These are phyloP conservation scores for Evernia prunastri DNA, from an alignment of 495 filamentous ascomycete species.

Conservation along the genomic window DNA sequence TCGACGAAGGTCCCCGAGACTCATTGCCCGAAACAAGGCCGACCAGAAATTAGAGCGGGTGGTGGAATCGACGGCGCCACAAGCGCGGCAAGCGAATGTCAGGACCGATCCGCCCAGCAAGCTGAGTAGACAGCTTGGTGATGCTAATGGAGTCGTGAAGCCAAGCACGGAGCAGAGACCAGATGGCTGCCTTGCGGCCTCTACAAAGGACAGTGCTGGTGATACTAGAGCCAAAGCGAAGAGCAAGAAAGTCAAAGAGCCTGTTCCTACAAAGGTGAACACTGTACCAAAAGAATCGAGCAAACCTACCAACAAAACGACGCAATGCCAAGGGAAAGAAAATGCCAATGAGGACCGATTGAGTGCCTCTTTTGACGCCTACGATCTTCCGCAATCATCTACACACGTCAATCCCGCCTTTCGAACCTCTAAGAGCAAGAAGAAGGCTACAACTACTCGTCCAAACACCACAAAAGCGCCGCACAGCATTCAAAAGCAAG, in stretches of 20 bases:
- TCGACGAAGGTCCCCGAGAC: neutral
- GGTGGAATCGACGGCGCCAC: neutral
- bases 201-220: too few relatives aligned
- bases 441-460: neutral
- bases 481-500: neutral
- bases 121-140: conserved; percentile 6
- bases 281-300: neutral
- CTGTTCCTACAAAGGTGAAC: neutral
- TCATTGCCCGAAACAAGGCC: neutral
- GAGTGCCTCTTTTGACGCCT: neutral
- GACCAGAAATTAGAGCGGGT: neutral
- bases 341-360: neutral
- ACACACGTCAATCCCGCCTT: neutral
- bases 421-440: neutral
- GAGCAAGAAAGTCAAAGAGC: neutral
- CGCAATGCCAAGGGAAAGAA: neutral
- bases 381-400: neutral
- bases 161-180: neutral
- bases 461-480: neutral
- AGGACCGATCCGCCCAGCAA: neutral
- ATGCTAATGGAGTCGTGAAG: neutral
- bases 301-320: neutral
- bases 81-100: neutral
- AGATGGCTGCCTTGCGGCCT: neutral
- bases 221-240: neutral